Percentiles rank a stretch among this genome's conserved stretches.
Evolutionary conservation across 129 eudicot genomes (phyloP).

Genomic region (Rutidosis leptorrhynchoides): DNA sequence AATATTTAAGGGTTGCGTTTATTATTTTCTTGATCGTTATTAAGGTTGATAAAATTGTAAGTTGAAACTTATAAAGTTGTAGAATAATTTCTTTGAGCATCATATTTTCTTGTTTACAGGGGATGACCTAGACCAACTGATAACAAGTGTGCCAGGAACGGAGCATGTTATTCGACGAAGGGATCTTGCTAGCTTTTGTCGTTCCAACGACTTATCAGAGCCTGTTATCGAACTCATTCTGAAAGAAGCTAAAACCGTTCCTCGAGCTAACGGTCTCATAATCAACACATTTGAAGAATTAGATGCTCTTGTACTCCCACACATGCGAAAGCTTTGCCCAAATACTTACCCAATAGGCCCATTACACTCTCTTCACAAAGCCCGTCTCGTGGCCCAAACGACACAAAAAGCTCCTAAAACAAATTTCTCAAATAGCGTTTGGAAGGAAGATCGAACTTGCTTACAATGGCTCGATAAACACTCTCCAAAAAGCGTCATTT

Average conservation of each 20-base stretch:
- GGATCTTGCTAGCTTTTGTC: conserved; percentile 15
- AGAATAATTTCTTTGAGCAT: neutral
- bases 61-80: too few species aligned
- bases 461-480: conserved; percentile 24
- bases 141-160: conserved; percentile 17
- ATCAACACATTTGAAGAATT: conserved; percentile 37
- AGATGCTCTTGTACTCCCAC: conserved; percentile 20
- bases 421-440: conserved; percentile 19
- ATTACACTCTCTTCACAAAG: conserved; percentile 24
- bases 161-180: conserved; percentile 5
- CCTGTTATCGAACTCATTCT: conserved; percentile 4
- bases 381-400: neutral
- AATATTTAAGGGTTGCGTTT: too few species aligned
- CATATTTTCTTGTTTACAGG: neutral
- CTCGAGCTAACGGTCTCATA: conserved; percentile 35
- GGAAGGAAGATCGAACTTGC: conserved; percentile 38
- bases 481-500: conserved; percentile 14
- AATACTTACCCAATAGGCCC: conserved; percentile 34
- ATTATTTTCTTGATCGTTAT: too few species aligned
- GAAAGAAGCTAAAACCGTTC: conserved; percentile 14
- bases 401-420: neutral
- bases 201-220: neutral
- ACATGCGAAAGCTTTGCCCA: conserved; percentile 29
- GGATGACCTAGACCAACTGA: neutral
- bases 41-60: neutral